Conservation (phyloP, 768 basidiomycete genomes). For the Exidia glandulosa region DNA sequence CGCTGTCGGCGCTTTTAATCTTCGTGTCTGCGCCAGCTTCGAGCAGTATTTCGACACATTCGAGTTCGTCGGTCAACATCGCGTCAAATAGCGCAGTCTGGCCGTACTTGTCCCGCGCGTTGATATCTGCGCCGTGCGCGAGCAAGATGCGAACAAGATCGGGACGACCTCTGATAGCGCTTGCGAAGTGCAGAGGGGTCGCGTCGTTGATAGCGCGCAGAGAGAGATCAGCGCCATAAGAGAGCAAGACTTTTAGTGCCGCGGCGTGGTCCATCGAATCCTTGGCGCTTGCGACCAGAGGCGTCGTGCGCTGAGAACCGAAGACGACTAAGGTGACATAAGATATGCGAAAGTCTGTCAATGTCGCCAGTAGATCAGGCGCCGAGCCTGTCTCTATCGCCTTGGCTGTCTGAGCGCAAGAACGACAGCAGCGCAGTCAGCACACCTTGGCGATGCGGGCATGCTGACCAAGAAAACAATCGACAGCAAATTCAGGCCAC, state of each 20-base stretch:
- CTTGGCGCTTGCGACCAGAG: too few relatives aligned
- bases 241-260: slow-evolving; percentile 20
- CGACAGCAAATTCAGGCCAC: too few relatives aligned
- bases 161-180: slow-evolving; percentile 17
- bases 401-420: too few relatives aligned
- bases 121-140: slow-evolving; percentile 35
- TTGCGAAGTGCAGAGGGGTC: slow-evolving; percentile 40
- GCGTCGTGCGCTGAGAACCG: too few relatives aligned
- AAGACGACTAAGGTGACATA: too few relatives aligned
- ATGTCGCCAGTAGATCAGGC: too few relatives aligned
- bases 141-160: slow-evolving; percentile 30
- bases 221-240: slow-evolving; percentile 29
- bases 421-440: too few relatives aligned
- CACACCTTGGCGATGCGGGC: too few relatives aligned
- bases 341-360: too few relatives aligned
- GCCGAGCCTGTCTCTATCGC: too few relatives aligned
- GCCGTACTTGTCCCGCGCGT: slow-evolving; percentile 39
- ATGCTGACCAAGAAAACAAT: too few relatives aligned
- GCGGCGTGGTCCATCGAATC: too few relatives aligned
- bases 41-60: slow-evolving; percentile 32
- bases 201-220: slow-evolving; percentile 34
- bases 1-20: slow-evolving; percentile 27
- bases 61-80: slow-evolving; percentile 13
- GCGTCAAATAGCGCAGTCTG: slow-evolving; percentile 11
- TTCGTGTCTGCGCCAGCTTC: slow-evolving; percentile 38